Base-by-base conservation (phyloP, 192 early-diverging fungal genomes). In the Helicostylum pulchrum region DNA sequence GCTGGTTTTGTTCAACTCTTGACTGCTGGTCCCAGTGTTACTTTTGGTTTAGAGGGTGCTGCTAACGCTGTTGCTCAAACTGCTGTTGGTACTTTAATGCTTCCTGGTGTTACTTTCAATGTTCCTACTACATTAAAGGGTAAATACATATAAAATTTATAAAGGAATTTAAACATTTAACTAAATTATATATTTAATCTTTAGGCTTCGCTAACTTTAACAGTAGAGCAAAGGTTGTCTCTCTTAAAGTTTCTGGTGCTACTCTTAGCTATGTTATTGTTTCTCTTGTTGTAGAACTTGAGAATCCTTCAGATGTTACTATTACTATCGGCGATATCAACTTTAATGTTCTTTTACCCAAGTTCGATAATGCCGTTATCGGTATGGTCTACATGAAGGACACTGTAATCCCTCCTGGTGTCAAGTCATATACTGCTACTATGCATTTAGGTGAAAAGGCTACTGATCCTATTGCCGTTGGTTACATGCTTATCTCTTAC, bases 241-340 rank as follows among this genome's bases (percentile, higher is more conserved):
- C 36, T 20, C 14, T 44, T n/a, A 23, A 15, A 0, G 56, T 58
- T 58, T 19, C 39, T 6, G 56, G 56, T 44, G 56, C 20, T 0
- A 58, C 56, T 43, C 10, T 34, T 44, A 36, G 21, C 19, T 58
- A 58, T 26, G 21, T 58, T 15, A 21, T 58, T 43, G 56, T 58
- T 26, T 8, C 23, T 2, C 34, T 58, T 21, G 12, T 6, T 26
- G 56, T 45, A 6, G 20, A 42, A 3, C 19, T 58, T n/a, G 73
- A 53, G 56, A 83, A 82, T 65, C 81, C 81, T 14, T 82, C 83
- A 23, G 74, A 74, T 53, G 67, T 85, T 32, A 73, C 74, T 46
- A 85, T 87, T 43, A 70, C 71, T 39, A 61, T 80, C 56, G 79
- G 78, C 20, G 73, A 77, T 56, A 62, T 83, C 10, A 49, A 53